These are phyloP conservation scores for Physcomitrium patens DNA, from an alignment of 225 moss, liverwort and hornwort genomes.

Conservation along the genomic window DNA sequence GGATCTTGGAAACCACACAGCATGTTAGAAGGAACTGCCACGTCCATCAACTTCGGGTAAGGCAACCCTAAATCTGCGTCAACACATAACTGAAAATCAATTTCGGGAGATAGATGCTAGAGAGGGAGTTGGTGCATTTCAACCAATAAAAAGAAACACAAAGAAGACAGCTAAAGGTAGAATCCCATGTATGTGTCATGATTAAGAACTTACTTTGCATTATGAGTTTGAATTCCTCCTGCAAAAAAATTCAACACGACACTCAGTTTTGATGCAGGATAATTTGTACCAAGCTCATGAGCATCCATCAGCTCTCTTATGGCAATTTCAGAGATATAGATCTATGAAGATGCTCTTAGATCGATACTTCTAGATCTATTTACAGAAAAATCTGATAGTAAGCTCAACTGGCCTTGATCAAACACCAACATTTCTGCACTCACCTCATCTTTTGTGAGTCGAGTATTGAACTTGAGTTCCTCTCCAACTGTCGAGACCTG, in stretches of 20 bases:
- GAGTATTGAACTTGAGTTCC: conserved; percentile 64
- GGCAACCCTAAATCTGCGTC: conserved; percentile 57
- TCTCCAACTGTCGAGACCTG: conserved; percentile 78
- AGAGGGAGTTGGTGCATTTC: neutral
- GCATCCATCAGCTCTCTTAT: neutral
- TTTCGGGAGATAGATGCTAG: neutral
- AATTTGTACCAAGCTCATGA: neutral
- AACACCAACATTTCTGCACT: neutral
- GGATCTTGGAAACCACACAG: conserved; percentile 76
- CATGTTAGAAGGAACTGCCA: conserved; percentile 77
- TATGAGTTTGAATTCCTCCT: conserved; percentile 70
- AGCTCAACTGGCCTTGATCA: neutral
- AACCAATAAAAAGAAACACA: neutral
- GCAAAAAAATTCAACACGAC: conserved; percentile 20
- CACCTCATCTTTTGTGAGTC: conserved; percentile 66
- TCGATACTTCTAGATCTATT: too few relatives aligned
- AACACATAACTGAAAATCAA: conserved; percentile 1
- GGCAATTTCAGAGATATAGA: neutral
- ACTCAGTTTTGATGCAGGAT: conserved; percentile 14
- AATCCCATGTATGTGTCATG: neutral
- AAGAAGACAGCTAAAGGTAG: neutral
- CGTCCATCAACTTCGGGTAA: conserved; percentile 81
- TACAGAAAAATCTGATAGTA: neutral
- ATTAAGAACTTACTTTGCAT: conserved; percentile 50
- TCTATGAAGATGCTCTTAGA: too few relatives aligned